phyloP scores from a whole-genome alignment of 805 yeast species.

The Diddensiella caesifluorescens region DNA sequence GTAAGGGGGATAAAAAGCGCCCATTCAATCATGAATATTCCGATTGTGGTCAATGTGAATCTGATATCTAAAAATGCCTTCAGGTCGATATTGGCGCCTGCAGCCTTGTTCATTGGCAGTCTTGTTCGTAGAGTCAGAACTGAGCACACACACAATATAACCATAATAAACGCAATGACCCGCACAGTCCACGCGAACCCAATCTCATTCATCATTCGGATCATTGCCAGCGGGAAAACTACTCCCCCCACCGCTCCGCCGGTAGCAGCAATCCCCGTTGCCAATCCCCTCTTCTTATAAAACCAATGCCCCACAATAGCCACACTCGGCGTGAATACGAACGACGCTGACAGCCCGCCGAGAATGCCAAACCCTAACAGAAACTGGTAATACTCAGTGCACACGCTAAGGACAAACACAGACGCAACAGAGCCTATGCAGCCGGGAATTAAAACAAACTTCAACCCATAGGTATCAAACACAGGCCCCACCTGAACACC shows the following conservation, averaged over 20 bases:
- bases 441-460: slow-evolving; percentile 41
- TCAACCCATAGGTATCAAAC: slow-evolving; percentile 57
- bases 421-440: slow-evolving; percentile 43
- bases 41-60: slow-evolving; percentile 28
- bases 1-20: slow-evolving; percentile 48
- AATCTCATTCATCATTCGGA: slow-evolving; percentile 39
- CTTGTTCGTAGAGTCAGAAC: slow-evolving; percentile 38
- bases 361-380: slow-evolving; percentile 49
- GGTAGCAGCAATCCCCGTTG: slow-evolving; percentile 55
- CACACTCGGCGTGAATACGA: slow-evolving; percentile 48
- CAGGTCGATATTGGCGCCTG: slow-evolving; percentile 28
- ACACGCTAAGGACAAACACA: slow-evolving; percentile 46
- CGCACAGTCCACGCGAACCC: slow-evolving; percentile 62
- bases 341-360: slow-evolving; percentile 42
- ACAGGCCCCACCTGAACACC: slow-evolving; percentile 47
- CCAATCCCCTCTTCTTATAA: slow-evolving; percentile 48
- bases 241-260: slow-evolving; percentile 69
- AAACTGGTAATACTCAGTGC: slow-evolving; percentile 52
- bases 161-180: slow-evolving; percentile 36
- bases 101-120: slow-evolving; percentile 22
- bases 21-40: slow-evolving; percentile 41
- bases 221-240: slow-evolving; percentile 50
- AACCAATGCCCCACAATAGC: slow-evolving; percentile 63
- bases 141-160: slow-evolving; percentile 28
- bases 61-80: slow-evolving; percentile 27